Base-by-base conservation (phyloP, 345 rosid species). In the Melaleuca alternifolia region DNA sequence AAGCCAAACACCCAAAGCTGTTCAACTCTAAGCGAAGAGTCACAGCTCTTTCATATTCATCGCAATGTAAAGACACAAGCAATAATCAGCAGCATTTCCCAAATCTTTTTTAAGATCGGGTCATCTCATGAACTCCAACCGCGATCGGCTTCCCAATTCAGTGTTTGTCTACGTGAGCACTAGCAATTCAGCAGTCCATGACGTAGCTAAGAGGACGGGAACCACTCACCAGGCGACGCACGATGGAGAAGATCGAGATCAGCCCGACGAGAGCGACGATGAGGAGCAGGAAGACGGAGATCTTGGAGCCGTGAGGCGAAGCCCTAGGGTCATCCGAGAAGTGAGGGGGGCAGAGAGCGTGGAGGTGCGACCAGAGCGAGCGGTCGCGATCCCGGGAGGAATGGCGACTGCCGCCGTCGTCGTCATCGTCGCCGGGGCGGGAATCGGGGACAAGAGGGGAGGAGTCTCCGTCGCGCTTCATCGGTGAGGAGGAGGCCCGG, bases 401-500 rank as follows among this genome's bases (percentile, higher is more conserved):
- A 89, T 93, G 94, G 82, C 96, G 98, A 84, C 90, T 88, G 82
- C 91, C 93, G 62, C 88, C 95, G 57, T 88, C 95, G 84, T 91
- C 94, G 87, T 92, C 93, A 86, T 92, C 93, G 79, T 87, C 92
- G 75, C 52, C 89, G 14, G 93, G 84, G 30, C 87, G 85, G 87
- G 90, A 90, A 85, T 93, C 98, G 86, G 93, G 90, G 81, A 94
- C 89, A 57, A 95, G 96, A 84, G 99, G 98, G 3, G 96, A 96
- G 4, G 96, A 87, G 61, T 94, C 98, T 30, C 93, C 99, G 83
- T 96, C 99, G 83, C 98, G 98, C 89, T 92, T 93, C 94, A 91
- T 89, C 20, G 99, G 99, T 61, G 99, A 97, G 71, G 97, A 92
- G 57, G 95, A 83, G 89, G 95, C 89, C 86, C 99, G 93, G 93